Base-by-base conservation (phyloP, 1,284 basidiomycete genomes). In the Sporisorium sorghi region DNA sequence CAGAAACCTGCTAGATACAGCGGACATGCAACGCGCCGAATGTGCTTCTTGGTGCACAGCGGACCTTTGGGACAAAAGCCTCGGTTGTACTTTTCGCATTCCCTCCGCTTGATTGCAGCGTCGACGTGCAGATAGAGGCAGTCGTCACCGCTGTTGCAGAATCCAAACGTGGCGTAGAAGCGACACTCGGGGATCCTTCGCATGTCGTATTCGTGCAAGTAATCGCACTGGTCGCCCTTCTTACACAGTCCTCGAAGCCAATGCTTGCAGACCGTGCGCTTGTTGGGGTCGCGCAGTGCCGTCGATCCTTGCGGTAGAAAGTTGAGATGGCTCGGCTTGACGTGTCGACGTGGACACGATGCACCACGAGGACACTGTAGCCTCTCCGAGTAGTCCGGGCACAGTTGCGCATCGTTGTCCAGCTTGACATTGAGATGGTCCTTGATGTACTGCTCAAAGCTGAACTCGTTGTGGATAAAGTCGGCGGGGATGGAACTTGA, bases 141-240 rank as follows among this genome's bases (percentile, higher is more conserved):
- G 86, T 99, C 97, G 80, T 98, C 97, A 54, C 96, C 97, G 50
- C 94, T 92, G 59, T 94, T 94, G 86, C 97, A 99, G 86, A 96
- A 99, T 5, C 97, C 97, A 83, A 94, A 96, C 85, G 97, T 97
- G 64, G 93, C 93, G 85, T 91, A 99, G 93, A 95, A 98, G 89
- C 95, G 93, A 85, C 97, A 99, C 85, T 97, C 93, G n/a, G 97
- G 97, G 93, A 99, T 99, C 62, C 93, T 91, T 75, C 96, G 88
- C 65, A 99, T 88, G 85, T 99, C 97, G 87, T 97, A 99, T 87
- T 99, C 97, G 86, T 99, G 97, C 83, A 99, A 88, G 86, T 99
- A 99, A 87, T 99, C 97, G 87, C 97, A 99, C 44, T 91, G 91
- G 84, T 97, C 93, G 61, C 94, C 96, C 86, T 99, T 99, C 87